These are phyloP conservation scores for Phlebiopsis gigantea DNA, from an alignment of 768 basidiomycete genomes.

Conservation along the genomic window DNA sequence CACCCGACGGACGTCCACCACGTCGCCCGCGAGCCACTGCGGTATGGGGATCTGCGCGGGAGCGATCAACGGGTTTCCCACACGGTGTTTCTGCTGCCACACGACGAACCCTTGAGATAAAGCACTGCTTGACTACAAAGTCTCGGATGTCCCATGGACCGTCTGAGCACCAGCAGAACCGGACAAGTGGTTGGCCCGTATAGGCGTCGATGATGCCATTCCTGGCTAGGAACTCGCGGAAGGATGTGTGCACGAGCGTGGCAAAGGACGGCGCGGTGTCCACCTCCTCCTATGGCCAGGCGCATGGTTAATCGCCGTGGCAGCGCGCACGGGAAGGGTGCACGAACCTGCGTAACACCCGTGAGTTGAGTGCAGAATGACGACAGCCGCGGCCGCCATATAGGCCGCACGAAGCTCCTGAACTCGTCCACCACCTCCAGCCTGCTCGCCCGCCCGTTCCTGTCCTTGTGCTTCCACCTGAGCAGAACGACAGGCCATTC, in stretches of 20 bases:
- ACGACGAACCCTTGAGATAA: slow-evolving; percentile 66
- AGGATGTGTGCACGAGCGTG: slow-evolving; percentile 49
- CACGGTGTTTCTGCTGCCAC: background rate
- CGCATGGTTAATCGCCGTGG: background rate
- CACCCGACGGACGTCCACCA: slow-evolving; percentile 66
- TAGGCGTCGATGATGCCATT: slow-evolving; percentile 63
- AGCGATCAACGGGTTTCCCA: background rate
- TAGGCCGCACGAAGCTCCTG: slow-evolving; percentile 82
- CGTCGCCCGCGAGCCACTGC: slow-evolving; percentile 64
- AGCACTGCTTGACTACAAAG: slow-evolving; percentile 86
- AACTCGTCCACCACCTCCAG: slow-evolving; percentile 79
- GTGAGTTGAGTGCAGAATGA: slow-evolving; percentile 84
- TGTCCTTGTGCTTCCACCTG: slow-evolving; percentile 65
- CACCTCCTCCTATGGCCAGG: slow-evolving; percentile 59
- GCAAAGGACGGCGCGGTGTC: slow-evolving; percentile 73
- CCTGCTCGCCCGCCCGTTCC: slow-evolving; percentile 44
- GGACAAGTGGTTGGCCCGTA: slow-evolving; percentile 50
- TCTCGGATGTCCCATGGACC: slow-evolving; percentile 81
- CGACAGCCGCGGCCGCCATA: slow-evolving; percentile 78
- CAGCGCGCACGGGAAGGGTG: slow-evolving; percentile 7
- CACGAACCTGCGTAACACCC: slow-evolving; percentile 88
- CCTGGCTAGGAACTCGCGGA: slow-evolving; percentile 63
- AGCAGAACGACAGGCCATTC: slow-evolving; percentile 92
- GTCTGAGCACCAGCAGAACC: slow-evolving; percentile 80
- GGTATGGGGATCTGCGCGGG: slow-evolving; percentile 58